Evolutionary conservation across 2,329 filamentous ascomycete genomes (phyloP), one percentile per base, ranked within the genome.

Genomic region (Pseudomassariella vexata): DNA sequence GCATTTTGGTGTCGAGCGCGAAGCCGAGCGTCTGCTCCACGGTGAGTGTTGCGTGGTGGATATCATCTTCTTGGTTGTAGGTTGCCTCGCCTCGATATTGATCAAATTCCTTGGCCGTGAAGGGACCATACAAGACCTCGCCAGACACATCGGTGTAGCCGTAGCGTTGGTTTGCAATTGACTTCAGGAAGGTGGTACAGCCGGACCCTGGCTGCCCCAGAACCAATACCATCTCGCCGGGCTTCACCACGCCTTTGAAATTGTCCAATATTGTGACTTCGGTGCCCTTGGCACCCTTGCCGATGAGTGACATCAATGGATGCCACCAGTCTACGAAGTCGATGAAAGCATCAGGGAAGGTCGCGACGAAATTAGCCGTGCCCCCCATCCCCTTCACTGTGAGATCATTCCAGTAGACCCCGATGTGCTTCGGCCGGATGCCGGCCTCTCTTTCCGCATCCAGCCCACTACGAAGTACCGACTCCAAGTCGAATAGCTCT

Each of bases 191-290:
- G 0, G 79, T 81, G 1, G 79, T 81, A 51, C 80, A 85, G 17
- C 80, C 80, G 1, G 74, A 79, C 0, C 85, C 85, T 0, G 86
- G 86, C 40, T 79, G 74, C 15, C 86, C 86, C 6, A 94, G 66
- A 0, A 94, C 86, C 2, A 94, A 66, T 0, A 90, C 73, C 87
- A 95, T 94, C 65, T 95, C 88, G 1, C 88, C 89, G 0, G 86
- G 84, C 41, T 81, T 79, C 35, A 78, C 76, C 1, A 84, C 69
- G 19, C 82, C 83, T 31, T 67, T 69, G 61, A 89, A 92, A 42
- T 74, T 66, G 39, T 85, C 70, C 16, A 94, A 60, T 27, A 94
- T 79, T 5, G 85, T 80, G 24, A 80, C 73, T 52, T 94, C 82
- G 19, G 65, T 66, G 3, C 79, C 79, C 53, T 84, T 85, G 35